A percentile compares a stretch with the other conserved stretches of the same genome.
phyloP scores from a whole-genome alignment of 164 flowering plant species.

The Vitis rotundifolia region DNA sequence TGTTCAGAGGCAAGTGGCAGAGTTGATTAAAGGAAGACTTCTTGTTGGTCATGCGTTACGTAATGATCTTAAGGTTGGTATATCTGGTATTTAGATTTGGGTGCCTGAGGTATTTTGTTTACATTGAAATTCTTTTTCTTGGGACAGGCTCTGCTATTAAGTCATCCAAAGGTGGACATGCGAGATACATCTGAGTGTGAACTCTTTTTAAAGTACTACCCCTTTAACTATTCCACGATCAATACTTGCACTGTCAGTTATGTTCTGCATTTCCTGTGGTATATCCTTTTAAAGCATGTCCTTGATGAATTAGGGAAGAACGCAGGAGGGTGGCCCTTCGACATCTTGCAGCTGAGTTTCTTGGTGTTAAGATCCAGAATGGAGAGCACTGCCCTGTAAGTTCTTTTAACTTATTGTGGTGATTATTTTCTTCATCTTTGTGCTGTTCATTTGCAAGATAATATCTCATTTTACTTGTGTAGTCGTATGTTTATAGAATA shows the following conservation, averaged over 20 bases:
- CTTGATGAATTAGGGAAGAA: constrained; percentile 52
- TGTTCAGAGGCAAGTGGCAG: constrained; percentile 80
- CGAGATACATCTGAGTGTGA: constrained; percentile 82
- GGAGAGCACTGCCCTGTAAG: constrained; percentile 94
- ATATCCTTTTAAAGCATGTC: neutral
- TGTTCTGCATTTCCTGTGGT: neutral
- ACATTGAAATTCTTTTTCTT: constrained; percentile 2
- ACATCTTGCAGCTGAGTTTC: constrained; percentile 72
- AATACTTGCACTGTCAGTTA: neutral
- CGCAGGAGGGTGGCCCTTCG: constrained; percentile 58
- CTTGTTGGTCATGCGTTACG: constrained; percentile 94
- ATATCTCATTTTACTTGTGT: neutral
- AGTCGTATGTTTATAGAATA: neutral
- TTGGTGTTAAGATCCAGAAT: constrained; percentile 74
- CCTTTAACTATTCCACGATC: neutral
- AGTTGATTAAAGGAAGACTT: constrained; percentile 72
- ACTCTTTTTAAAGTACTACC: constrained; percentile 61
- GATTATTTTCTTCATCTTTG: neutral
- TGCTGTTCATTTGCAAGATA: neutral
- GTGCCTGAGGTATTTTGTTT: neutral
- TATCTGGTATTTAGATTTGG: constrained; percentile 5
- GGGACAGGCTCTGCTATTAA: constrained; percentile 67
- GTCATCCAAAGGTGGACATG: constrained; percentile 81
- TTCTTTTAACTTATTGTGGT: constrained; percentile 12
- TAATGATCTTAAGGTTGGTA: constrained; percentile 80